Base-by-base conservation (phyloP, 345 rosid species). In the Acer saccharum region DNA sequence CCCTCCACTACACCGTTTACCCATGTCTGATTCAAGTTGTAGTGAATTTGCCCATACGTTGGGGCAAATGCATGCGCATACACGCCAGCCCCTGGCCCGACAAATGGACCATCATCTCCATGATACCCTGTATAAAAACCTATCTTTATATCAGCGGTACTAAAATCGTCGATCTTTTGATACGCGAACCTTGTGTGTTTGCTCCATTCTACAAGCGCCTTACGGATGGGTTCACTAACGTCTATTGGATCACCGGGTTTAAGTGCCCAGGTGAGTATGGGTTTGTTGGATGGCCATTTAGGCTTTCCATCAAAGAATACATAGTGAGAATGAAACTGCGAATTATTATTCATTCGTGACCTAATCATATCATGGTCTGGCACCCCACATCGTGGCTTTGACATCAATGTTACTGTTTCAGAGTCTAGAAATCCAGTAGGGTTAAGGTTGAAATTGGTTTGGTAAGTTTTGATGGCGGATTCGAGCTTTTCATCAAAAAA, bases 391-490 rank as follows among this genome's bases (percentile, higher is more conserved):
- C 72, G 18, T 0, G 79, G 72, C 20, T 18, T 27, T 29, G 8
- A 65, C 82, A 75, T 80, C 23, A 14, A 41, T 16, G 67, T 39
- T 3, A 70, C 25, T 0, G 72, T 75, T 27, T 69, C 16, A 2
- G 43, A 48, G 20, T 80, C 64, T 29, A 80, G 39, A 18, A 14
- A 65, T 12, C 79, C 76, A 0, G 79, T 71, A 23, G 69, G 20
- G 4, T 80, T 76, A 14, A 80, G 9, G 63, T 80, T 35, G n/a
- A 71, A 66, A 41, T 76, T 76, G 6, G 66, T 39, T 10, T 80
- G 77, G 44, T 80, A 82, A 2, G 72, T 57, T 43, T 72, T 72
- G 61, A 78, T 39, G 27, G 81, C 81, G 7, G 44, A 65, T 27
- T 78, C 66, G 41, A 23, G 41, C 6, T 2, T 10, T 14, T 39